phyloP scores from a whole-genome alignment of 352 stramenopile genomes.

The Peronospora destructor region DNA sequence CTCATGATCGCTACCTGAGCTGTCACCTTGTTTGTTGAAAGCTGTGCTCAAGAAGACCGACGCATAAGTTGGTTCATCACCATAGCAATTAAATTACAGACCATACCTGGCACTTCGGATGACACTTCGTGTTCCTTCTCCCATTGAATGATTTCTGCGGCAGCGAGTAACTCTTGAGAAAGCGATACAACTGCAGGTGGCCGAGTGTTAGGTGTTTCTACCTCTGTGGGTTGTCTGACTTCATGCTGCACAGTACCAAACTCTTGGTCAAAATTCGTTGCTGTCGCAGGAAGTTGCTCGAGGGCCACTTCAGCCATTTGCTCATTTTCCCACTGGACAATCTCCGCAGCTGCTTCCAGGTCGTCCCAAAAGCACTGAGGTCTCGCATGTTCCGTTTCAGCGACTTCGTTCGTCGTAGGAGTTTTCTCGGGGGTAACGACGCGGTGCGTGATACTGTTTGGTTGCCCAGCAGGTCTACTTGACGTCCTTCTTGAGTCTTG shows the following conservation, averaged over 20 bases:
- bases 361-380: constrained; percentile 33
- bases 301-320: constrained; percentile 28
- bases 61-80: not conserved
- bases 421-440: constrained; percentile 25
- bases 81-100: not conserved
- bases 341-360: constrained; percentile 42
- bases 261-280: not conserved
- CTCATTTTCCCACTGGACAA: constrained; percentile 50
- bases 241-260: not conserved
- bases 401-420: not conserved
- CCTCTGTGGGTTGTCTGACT: not conserved
- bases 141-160: constrained; percentile 40
- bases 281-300: not conserved
- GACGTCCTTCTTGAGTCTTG: constrained; percentile 1
- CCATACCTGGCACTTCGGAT: constrained; percentile 5
- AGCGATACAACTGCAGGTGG: constrained; percentile 12
- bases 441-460: constrained; percentile 1
- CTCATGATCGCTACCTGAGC: constrained; percentile 5
- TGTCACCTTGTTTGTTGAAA: constrained; percentile 1
- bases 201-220: not conserved
- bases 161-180: constrained; percentile 35
- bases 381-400: constrained; percentile 5
- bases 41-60: constrained; percentile 1
- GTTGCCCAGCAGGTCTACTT: constrained; percentile 2
- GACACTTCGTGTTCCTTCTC: constrained; percentile 32